Evolutionary conservation across 805 yeast genomes (phyloP).

Genomic region (Kluyveromyces nonfermentans): DNA sequence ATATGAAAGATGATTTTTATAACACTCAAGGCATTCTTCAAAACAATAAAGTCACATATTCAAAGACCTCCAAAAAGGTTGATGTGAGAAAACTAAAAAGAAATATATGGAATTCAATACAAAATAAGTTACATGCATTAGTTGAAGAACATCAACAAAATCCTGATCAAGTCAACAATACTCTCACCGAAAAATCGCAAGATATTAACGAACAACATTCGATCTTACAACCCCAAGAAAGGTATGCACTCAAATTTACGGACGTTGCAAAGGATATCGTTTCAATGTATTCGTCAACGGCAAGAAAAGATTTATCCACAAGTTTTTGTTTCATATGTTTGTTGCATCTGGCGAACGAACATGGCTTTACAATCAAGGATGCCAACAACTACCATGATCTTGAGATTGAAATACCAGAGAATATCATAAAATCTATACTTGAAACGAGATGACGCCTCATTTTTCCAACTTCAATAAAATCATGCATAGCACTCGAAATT

Average conservation of each 20-base stretch:
- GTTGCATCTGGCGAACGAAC: conserved; percentile 79
- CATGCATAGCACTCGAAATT: too few species aligned
- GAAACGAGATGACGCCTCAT: neutral
- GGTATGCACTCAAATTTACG: conserved; percentile 30
- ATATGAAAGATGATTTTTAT: conserved; percentile 26
- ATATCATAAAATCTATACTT: neutral
- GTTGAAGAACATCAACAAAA: conserved; percentile 19
- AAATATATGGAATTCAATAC: conserved; percentile 59
- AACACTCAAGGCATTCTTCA: conserved; percentile 5
- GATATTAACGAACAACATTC: neutral
- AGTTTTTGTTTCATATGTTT: conserved; percentile 79
- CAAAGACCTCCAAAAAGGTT: conserved; percentile 69
- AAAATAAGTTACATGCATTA: conserved; percentile 8
- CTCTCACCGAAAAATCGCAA: conserved; percentile 8
- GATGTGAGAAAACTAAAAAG: conserved; percentile 66
- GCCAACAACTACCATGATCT: conserved; percentile 31
- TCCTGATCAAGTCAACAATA: conserved; percentile 6
- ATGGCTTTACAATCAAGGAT: conserved; percentile 52
- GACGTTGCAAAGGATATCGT: conserved; percentile 42
- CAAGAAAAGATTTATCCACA: conserved; percentile 63
- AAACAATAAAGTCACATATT: conserved; percentile 40
- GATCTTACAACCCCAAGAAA: conserved; percentile 5
- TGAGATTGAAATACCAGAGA: conserved; percentile 3
- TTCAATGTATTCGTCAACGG: conserved; percentile 44
- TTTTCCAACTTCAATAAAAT: too few species aligned